These are phyloP conservation scores for Aspergillus floridensis DNA, from an alignment of 2,329 filamentous ascomycete species.

Conservation along the genomic window DNA sequence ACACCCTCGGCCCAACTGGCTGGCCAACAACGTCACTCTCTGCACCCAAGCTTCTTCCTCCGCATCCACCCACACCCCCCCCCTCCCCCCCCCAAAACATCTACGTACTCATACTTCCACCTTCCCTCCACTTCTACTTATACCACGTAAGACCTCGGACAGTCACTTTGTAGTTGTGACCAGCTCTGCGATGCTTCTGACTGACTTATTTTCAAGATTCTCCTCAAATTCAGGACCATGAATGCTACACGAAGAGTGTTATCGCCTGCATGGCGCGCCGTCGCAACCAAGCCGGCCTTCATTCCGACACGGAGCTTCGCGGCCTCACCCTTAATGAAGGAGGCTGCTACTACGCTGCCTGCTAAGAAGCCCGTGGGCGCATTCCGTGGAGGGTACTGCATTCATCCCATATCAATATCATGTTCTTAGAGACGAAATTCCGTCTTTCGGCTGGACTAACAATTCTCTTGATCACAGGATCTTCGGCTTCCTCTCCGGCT, in stretches of 20 bases:
- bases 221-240: conserved; percentile 7
- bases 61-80: not conserved
- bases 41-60: conserved; percentile 11
- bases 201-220: conserved; percentile 2
- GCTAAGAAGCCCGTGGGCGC: conserved; percentile 67
- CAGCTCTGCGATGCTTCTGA: conserved; percentile 3
- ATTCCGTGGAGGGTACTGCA: conserved; percentile 66
- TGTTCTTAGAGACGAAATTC: not conserved
- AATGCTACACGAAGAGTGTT: conserved; percentile 17
- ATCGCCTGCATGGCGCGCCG: conserved; percentile 17
- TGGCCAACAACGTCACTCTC: conserved; percentile 18
- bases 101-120: too few species aligned
- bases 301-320: conserved; percentile 33
- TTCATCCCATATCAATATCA: not conserved
- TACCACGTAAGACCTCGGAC: not conserved
- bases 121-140: conserved; percentile 1
- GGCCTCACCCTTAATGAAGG: conserved; percentile 36
- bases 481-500: conserved; percentile 87
- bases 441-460: conserved; percentile 4
- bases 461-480: conserved; percentile 53
- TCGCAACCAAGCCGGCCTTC: conserved; percentile 20
- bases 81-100: not conserved
- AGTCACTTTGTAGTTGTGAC: not conserved
- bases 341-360: conserved; percentile 46
- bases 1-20: conserved; percentile 8